Evolutionary conservation across 2,329 filamentous ascomycete genomes (phyloP).

Genomic region (Sphaerulina populicola): DNA sequence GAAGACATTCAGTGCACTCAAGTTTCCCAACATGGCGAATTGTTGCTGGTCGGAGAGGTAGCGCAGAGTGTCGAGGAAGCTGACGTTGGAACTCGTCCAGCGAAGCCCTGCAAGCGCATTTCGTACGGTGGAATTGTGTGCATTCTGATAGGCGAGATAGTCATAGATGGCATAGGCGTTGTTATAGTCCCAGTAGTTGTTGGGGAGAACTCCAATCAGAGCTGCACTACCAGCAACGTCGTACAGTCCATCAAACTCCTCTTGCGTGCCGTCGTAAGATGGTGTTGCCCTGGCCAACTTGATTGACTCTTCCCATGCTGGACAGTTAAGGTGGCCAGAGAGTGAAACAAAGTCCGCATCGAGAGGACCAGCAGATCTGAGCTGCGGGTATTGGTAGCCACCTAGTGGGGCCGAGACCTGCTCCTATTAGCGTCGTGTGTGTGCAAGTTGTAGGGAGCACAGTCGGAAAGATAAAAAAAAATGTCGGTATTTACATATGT

Average conservation of each 20-base stretch:
- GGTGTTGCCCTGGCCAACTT: conserved; percentile 37
- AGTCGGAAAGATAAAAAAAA: neutral
- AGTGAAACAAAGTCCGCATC: conserved; percentile 48
- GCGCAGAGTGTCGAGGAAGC: conserved; percentile 29
- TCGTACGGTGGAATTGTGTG: conserved; percentile 44
- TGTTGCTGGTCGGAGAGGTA: conserved; percentile 44
- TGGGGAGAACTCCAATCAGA: conserved; percentile 38
- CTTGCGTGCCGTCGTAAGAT: conserved; percentile 13
- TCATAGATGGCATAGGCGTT: conserved; percentile 50
- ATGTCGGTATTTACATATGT: conserved; percentile 22
- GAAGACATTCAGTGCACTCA: conserved; percentile 29
- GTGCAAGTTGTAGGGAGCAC: too few species aligned
- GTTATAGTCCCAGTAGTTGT: conserved; percentile 39
- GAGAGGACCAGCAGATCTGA: conserved; percentile 37
- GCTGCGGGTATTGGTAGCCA: conserved; percentile 51
- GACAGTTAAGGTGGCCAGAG: conserved; percentile 35
- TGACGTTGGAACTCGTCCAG: conserved; percentile 19
- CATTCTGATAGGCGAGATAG: conserved; percentile 47
- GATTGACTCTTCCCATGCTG: conserved; percentile 29
- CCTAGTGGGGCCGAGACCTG: conserved; percentile 42
- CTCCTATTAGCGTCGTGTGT: neutral
- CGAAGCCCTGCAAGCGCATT: conserved; percentile 28
- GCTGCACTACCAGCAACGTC: conserved; percentile 37
- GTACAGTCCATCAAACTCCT: conserved; percentile 43
- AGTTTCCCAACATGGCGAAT: conserved; percentile 40